phyloP scores from a whole-genome alignment of 345 rosid genomes.

The Clausena lansium region DNA sequence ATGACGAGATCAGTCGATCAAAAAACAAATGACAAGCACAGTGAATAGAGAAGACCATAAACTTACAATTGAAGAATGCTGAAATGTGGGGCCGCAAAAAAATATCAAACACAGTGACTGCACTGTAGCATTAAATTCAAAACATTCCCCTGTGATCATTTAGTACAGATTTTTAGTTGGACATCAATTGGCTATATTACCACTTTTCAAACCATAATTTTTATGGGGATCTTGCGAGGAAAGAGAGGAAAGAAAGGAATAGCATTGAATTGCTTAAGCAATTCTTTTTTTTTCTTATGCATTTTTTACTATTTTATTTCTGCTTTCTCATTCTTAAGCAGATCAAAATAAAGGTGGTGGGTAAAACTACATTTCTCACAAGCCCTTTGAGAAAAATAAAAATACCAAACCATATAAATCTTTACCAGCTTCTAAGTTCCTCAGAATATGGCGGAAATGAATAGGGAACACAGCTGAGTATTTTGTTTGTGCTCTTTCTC shows the following conservation, averaged over 20 bases:
- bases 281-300: neutral
- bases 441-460: neutral
- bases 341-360: neutral
- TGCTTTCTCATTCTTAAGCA: neutral
- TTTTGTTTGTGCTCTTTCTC: neutral
- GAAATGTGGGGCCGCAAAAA: neutral
- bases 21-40: neutral
- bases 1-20: neutral
- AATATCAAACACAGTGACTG: neutral
- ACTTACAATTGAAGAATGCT: neutral
- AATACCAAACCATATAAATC: neutral
- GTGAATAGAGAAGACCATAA: neutral
- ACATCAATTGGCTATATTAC: neutral
- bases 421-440: neutral
- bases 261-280: neutral
- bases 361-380: neutral
- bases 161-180: neutral
- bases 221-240: neutral
- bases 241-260: neutral
- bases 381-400: neutral
- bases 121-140: neutral
- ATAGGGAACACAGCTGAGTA: neutral
- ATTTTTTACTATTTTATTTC: neutral
- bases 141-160: neutral
- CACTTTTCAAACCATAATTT: neutral